A percentile compares a stretch with the other conserved stretches of the same genome.
phyloP scores from a whole-genome alignment of 768 basidiomycete species.

The Amanita phalloides region DNA sequence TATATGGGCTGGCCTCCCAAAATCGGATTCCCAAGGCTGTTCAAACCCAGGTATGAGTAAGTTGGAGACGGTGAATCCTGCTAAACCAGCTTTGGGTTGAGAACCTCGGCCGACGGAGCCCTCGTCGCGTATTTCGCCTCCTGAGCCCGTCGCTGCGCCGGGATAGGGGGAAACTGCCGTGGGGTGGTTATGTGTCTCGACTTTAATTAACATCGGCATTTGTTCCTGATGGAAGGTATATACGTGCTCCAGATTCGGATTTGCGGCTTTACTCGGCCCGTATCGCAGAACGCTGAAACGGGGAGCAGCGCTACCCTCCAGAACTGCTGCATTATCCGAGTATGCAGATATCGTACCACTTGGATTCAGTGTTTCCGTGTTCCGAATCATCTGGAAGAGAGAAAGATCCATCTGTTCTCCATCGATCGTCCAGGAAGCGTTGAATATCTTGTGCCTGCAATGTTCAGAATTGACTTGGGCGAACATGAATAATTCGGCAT shows the following conservation, averaged over 20 bases:
- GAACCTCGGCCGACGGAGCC: constrained; percentile 93
- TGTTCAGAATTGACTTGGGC: constrained; percentile 99
- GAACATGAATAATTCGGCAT: constrained; percentile 99
- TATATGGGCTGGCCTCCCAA: constrained; percentile 84
- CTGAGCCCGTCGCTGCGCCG: constrained; percentile 97
- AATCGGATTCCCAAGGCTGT: constrained; percentile 95
- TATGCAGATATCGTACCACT: constrained; percentile 90
- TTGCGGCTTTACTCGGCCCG: constrained; percentile 11
- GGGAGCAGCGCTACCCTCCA: constrained; percentile 66
- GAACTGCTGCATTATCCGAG: constrained; percentile 95
- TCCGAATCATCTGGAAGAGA: constrained; percentile 95
- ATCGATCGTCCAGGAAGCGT: constrained; percentile 92
- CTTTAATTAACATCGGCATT: constrained; percentile 90
- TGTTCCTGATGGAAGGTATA: constrained; percentile 57
- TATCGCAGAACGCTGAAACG: constrained; percentile 51
- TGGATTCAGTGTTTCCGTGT: constrained; percentile 74
- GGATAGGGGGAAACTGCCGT: constrained; percentile 98
- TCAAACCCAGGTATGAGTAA: constrained; percentile 83
- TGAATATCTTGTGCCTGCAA: constrained; percentile 99
- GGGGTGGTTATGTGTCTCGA: constrained; percentile 98
- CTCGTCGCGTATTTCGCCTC: constrained; percentile 97
- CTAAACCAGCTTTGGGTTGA: constrained; percentile 89
- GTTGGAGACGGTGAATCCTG: constrained; percentile 91
- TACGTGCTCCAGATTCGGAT: constrained; percentile 18
- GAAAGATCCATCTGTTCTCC: constrained; percentile 51